Conservation (phyloP, 2,329 filamentous ascomycete species). For the Bipolaris sorokiniana region DNA sequence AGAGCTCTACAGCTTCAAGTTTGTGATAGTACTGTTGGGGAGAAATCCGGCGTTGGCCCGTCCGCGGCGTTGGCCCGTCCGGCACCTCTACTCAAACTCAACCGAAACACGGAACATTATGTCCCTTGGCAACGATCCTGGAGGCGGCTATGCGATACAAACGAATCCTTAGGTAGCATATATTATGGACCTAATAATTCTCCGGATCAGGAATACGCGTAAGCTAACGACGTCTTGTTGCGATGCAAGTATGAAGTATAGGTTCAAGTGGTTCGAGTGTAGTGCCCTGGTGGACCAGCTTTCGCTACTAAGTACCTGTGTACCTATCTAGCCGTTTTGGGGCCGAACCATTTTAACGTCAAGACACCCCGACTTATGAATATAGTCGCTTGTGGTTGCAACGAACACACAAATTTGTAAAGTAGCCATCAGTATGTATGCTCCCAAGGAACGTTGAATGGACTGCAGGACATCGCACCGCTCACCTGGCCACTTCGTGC, state of each 20-base stretch:
- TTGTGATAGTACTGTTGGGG: too few species aligned
- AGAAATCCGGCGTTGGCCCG: too few species aligned
- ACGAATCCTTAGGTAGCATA: neutral
- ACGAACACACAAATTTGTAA: too few species aligned
- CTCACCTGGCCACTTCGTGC: too few species aligned
- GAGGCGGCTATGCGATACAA: conserved; percentile 4
- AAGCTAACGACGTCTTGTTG: neutral
- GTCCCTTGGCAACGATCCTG: conserved; percentile 6
- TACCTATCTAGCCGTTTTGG: conserved; percentile 2
- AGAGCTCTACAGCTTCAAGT: too few species aligned
- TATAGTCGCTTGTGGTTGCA: too few species aligned
- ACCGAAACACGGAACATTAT: conserved; percentile 27
- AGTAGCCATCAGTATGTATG: too few species aligned
- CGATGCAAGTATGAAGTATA: neutral
- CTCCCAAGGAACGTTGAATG: too few species aligned
- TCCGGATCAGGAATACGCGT: conserved; percentile 1
- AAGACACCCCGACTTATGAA: neutral
- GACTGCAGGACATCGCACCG: too few species aligned
- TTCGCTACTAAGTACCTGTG: neutral
- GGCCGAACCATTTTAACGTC: neutral
- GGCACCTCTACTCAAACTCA: conserved; percentile 38
- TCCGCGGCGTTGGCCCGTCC: too few species aligned
- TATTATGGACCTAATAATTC: neutral
- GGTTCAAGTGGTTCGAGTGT: neutral
- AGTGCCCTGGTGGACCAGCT: neutral